A percentile compares a stretch with the other conserved stretches of the same genome.
Evolutionary conservation across 768 basidiomycete genomes (phyloP).

Genomic region (Amanita subjunquillea): DNA sequence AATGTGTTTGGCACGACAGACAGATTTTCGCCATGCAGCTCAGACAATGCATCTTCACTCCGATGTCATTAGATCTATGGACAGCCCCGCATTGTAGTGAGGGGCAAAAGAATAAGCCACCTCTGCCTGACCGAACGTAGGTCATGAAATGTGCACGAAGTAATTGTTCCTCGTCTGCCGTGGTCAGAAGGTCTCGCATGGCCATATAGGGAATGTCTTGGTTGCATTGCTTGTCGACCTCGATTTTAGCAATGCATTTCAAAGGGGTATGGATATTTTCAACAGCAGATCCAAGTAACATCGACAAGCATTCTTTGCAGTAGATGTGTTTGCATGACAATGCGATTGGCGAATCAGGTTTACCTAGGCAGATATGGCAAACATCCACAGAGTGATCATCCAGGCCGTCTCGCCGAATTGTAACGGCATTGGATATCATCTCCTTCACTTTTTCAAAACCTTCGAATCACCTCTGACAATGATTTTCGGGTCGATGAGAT

Average conservation of each 20-base stretch:
- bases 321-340: slow-evolving; percentile 42
- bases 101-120: slow-evolving; percentile 45
- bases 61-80: slow-evolving; percentile 21
- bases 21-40: slow-evolving; percentile 27
- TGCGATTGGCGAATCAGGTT: slow-evolving; percentile 20
- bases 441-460: slow-evolving; percentile 17
- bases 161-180: slow-evolving; percentile 27
- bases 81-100: slow-evolving; percentile 38
- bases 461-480: slow-evolving; percentile 29
- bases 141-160: slow-evolving; percentile 31
- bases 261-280: slow-evolving; percentile 19
- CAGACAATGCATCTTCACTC: slow-evolving; percentile 22
- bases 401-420: slow-evolving; percentile 7
- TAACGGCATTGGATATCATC: slow-evolving; percentile 13
- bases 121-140: slow-evolving; percentile 27
- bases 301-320: slow-evolving; percentile 38
- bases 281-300: slow-evolving; percentile 25
- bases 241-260: slow-evolving; percentile 25
- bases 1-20: slow-evolving; percentile 24
- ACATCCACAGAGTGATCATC: neutral
- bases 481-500: slow-evolving; percentile 29
- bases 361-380: slow-evolving; percentile 32
- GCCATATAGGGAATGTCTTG: slow-evolving; percentile 25
- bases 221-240: slow-evolving; percentile 17
- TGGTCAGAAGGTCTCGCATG: slow-evolving; percentile 27